A percentile compares a stretch with the other conserved stretches of the same genome.
Evolutionary conservation across 2,329 filamentous ascomycete species (phyloP).

Genomic region (Gaeumannomyces tritici): DNA sequence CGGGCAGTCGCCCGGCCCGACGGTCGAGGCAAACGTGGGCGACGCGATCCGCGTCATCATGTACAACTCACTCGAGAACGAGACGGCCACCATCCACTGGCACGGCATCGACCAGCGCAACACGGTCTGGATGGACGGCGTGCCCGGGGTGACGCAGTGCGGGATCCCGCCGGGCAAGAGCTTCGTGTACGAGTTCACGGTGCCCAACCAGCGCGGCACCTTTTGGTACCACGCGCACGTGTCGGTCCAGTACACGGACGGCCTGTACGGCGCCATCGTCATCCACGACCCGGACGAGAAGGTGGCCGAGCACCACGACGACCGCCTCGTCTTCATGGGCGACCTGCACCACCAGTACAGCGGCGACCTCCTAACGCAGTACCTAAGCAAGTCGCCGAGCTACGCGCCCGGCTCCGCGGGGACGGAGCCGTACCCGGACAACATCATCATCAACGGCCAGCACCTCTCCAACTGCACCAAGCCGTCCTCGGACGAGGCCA

Average conservation of each 20-base stretch:
- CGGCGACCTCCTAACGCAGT: constrained; percentile 21
- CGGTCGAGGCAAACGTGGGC: constrained; percentile 32
- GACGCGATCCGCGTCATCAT: constrained; percentile 30
- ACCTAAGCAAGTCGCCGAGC: constrained; percentile 25
- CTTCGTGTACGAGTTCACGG: constrained; percentile 40
- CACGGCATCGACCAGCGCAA: constrained; percentile 70
- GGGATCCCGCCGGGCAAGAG: constrained; percentile 45
- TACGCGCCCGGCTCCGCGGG: constrained; percentile 27
- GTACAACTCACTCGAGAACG: constrained; percentile 24
- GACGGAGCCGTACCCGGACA: constrained; percentile 8
- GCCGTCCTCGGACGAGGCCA: neutral
- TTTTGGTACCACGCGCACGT: constrained; percentile 52
- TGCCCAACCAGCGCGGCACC: constrained; percentile 20
- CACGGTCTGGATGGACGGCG: constrained; percentile 61
- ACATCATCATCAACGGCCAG: constrained; percentile 8
- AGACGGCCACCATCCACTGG: constrained; percentile 50
- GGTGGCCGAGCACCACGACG: constrained; percentile 32
- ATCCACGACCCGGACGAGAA: constrained; percentile 49
- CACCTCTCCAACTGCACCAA: constrained; percentile 6
- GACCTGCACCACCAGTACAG: constrained; percentile 60
- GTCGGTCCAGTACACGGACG: constrained; percentile 51
- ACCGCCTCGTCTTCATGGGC: constrained; percentile 55
- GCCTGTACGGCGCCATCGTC: constrained; percentile 55
- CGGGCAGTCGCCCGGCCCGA: constrained; percentile 30
- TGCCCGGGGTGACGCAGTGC: constrained; percentile 50